phyloP scores from a whole-genome alignment of 306 rosid genomes.

The Sechiopsis laciniata region DNA sequence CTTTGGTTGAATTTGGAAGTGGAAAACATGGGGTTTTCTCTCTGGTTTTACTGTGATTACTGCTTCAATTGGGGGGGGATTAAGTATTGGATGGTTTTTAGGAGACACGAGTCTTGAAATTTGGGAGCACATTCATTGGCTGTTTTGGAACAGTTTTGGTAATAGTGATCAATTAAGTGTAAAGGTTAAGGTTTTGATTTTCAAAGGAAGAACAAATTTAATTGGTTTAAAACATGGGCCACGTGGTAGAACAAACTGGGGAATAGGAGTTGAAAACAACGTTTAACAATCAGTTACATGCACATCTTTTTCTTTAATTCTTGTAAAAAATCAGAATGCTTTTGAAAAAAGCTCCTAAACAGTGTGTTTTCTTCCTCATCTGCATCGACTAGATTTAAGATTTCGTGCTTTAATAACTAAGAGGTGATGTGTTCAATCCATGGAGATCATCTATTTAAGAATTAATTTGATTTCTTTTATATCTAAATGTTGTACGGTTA shows the following conservation, averaged over 20 bases:
- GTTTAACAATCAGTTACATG: background rate
- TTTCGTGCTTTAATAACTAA: no score
- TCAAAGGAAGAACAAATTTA: background rate
- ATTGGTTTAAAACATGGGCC: no score
- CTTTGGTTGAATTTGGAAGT: background rate
- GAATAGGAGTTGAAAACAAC: background rate
- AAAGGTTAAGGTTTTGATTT: background rate
- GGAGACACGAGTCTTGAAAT: background rate
- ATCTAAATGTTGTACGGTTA: no score
- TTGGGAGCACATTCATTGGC: background rate
- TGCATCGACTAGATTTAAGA: background rate
- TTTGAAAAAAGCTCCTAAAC: background rate
- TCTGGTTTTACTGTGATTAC: background rate
- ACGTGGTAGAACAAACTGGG: background rate
- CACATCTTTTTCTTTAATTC: background rate
- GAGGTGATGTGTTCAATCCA: no score
- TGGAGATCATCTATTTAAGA: no score
- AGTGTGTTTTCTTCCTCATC: background rate
- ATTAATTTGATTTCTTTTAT: no score
- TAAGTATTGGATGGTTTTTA: background rate
- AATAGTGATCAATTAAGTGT: background rate
- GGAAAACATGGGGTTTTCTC: background rate
- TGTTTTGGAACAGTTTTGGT: background rate
- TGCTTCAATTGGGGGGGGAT: background rate
- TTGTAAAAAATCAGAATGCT: background rate